phyloP scores from a whole-genome alignment of 192 early-diverging fungal genomes.

The Gorgonomyces haynaldii region DNA sequence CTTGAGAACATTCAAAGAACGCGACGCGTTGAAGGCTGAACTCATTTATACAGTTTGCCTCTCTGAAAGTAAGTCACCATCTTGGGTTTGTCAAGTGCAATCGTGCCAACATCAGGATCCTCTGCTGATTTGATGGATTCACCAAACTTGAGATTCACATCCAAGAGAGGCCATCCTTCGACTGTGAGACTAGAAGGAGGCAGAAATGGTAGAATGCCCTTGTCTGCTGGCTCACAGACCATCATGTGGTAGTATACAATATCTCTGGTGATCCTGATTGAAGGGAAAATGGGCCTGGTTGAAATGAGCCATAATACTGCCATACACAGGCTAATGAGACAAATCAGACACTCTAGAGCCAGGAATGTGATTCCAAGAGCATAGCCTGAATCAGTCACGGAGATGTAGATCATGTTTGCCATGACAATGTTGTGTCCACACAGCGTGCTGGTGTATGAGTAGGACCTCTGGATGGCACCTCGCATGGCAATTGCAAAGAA shows the following conservation, averaged over 20 bases:
- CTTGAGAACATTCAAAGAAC: no score
- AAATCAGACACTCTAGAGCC: not conserved
- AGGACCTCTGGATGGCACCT: not conserved
- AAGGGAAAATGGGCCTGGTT: not conserved
- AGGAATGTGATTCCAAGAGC: not conserved
- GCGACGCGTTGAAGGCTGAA: no score
- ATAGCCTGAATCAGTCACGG: not conserved
- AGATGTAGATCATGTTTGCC: not conserved
- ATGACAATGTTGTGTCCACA: not conserved
- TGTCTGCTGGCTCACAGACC: not conserved
- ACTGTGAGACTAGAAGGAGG: not conserved
- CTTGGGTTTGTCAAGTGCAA: not conserved
- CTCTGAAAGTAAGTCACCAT: not conserved
- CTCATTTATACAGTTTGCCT: slow-evolving; percentile 4
- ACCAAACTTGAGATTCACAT: not conserved
- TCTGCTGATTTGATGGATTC: not conserved
- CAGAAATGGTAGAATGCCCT: not conserved
- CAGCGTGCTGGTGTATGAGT: not conserved
- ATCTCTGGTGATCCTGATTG: not conserved
- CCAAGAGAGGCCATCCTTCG: not conserved
- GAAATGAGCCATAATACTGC: not conserved
- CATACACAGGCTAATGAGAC: not conserved
- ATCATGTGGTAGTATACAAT: slow-evolving; percentile 1
- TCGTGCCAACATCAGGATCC: not conserved
- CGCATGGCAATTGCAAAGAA: not conserved